Evolutionary conservation across 345 rosid genomes (phyloP), one percentile per base, ranked within the genome.

Genomic region (Cardamine chenopodiifolia): DNA sequence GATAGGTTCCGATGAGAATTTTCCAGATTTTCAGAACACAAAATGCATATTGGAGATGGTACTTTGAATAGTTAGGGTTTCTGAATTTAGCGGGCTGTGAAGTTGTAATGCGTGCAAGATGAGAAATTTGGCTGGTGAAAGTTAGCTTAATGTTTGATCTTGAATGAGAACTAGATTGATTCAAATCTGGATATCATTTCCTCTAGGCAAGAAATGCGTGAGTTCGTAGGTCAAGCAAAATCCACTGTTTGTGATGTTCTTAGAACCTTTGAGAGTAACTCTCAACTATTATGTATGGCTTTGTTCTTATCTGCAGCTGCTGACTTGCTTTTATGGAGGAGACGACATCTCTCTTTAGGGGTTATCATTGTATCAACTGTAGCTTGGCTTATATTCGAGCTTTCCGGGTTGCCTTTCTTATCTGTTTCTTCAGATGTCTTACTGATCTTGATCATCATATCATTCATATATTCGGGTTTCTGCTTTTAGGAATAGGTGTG

Each of bases 291-390:
- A 48, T 48, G 25, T 39, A 66, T 60, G 73, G 58, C 29, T 49
- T 71, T 60, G 40, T 72, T 71, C 14, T 29, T 39, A 59, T 15
- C 22, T 72, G 59, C 70, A 94, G 97, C 84, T 84, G 95, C 93
- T 57, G 97, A 94, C 65, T 75, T 91, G 32, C 85, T 89, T 26
- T 72, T 89, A 81, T 95, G 99, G 97, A 90, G 82, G 85, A 87
- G 76, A 59, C 53, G 82, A 42, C 86, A 40, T 69, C 83, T 75
- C 50, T 88, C 97, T 31, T 71, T 89, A 14, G 92, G 90, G n/a
- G 82, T 83, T 66, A 82, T 86, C 77, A 48, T 90, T 59, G 84
- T 83, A 70, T 90, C 97, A n/a, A 91, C 97, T n/a, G 82, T 84
- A 73, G 93, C 89, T 12, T 95, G 97, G 97, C 77, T 91, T 52